Base-by-base conservation (phyloP, 2,329 filamentous ascomycete genomes). In the Fusarium torreyae region DNA sequence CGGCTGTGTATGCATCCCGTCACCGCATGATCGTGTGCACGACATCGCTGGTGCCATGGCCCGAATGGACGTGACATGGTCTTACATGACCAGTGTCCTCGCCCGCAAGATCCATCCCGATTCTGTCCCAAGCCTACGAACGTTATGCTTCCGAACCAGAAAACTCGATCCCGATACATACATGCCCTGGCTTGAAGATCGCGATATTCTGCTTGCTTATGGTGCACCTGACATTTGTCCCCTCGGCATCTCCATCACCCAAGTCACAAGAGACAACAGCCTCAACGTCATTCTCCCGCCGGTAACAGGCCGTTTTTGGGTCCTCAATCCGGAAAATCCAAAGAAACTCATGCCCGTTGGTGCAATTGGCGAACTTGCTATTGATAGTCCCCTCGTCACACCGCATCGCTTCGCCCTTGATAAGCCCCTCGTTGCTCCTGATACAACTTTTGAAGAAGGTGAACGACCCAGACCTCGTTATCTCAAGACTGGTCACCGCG, bases 1-100 rank as follows among this genome's bases (percentile, higher is more conserved):
- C 20, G 88, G 86, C 0, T 89, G 86, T 55, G 81, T 91, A 7
- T 90, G 88, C 61, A 80, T 90, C 0, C 88, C 89, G 0, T 83
- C 84, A 7, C 78, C 84, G 2, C 75, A 81, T 7, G 84, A 88
- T 57, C 78, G 85, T 17, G 74, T 85, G 34, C 81, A 84, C 54
- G 83, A 88, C 55, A 78, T 89, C 5, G 77, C 81, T 2, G 83
- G 81, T 3, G 83, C 82, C 1, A 85, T 90, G 31, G 80, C 81
- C 7, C 76, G 81, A 1, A 85, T 86, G 80, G 76, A 83, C 17
- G 84, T 84, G 31, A 87, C 82, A 48, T 85, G 83, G 80, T 84
- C 83, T 5, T 84, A 86, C 69, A 82, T 89, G 67, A 91, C 89
- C 1, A 86, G 88, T 3, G 82, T 87, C 0, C 82, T 91, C n/a